Evolutionary conservation across 2,329 filamentous ascomycete genomes (phyloP), one percentile per base, ranked within the genome.

Genomic region (Aspergillus hiratsukae): DNA sequence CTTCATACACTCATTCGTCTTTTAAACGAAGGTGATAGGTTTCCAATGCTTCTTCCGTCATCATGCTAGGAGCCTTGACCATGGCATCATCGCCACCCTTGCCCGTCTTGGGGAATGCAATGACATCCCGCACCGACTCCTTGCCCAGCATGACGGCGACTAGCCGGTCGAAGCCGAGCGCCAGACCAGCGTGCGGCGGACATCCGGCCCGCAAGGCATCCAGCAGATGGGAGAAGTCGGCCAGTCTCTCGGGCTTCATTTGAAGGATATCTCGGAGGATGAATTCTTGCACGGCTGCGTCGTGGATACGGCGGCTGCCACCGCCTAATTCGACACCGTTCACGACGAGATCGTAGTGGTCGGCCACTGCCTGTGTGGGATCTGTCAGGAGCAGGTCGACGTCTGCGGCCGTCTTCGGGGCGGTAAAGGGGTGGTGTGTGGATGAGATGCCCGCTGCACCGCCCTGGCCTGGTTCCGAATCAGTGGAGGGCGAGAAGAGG

Each of bases 351-450:
- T 99, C 94, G 75, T 97, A 99, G 70, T 96, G 92, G 66, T 96
- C 93, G 3, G 89, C 95, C 64, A 82, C 84, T 1, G 85, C 91
- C 49, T 81, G 75, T 0, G 91, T 79, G 0, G 94, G 93, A 43
- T 91, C 81, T 0, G 81, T 86, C 40, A 86, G 79, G 1, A 97
- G 83, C 0, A 90, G 75, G 41, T 91, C 87, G 17, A 96, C 82
- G 69, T 97, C 92, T 4, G 78, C 76, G 0, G 81, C 73, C 0
- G 84, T 84, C 37, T 89, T 84, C 0, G 94, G 94, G 0, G 94
- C 90, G 0, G 94, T 99, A 75, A 99, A 99, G 0, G 94, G 94
- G 71, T 99, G 94, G 69, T 99, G 94, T 0, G 92, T 96, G 0
- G 93, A 87, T 9, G 87, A 85, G 66, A 97, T 86, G 4, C 92